phyloP scores from a whole-genome alignment of 2,329 filamentous ascomycete genomes.

The Graphiopsis chlorocephala region DNA sequence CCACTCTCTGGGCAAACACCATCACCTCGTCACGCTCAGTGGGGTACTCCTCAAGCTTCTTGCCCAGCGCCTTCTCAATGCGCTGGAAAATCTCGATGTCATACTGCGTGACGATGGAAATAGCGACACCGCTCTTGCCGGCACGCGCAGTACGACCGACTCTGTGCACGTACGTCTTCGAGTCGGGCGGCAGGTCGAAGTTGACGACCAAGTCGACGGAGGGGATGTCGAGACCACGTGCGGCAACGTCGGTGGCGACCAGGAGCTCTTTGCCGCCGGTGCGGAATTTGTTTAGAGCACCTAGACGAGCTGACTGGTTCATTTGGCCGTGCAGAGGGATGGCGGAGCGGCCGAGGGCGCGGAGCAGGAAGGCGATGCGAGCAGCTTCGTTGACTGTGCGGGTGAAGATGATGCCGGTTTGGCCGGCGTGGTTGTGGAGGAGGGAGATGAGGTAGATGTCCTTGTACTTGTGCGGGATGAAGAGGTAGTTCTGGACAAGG shows the following conservation, averaged over 20 bases:
- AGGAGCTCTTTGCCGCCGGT: conserved; percentile 78
- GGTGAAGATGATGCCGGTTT: conserved; percentile 85
- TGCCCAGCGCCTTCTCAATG: conserved; percentile 79
- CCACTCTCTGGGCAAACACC: conserved; percentile 72
- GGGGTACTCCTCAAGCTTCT: conserved; percentile 68
- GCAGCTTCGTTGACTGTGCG: conserved; percentile 90
- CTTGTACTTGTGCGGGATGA: conserved; percentile 83
- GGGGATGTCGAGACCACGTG: conserved; percentile 87
- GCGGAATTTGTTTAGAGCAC: conserved; percentile 87
- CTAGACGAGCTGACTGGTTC: conserved; percentile 80
- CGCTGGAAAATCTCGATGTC: conserved; percentile 76
- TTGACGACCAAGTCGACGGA: conserved; percentile 87
- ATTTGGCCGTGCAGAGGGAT: conserved; percentile 93
- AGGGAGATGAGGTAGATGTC: conserved; percentile 86
- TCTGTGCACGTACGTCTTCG: conserved; percentile 86
- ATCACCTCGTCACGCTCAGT: conserved; percentile 80
- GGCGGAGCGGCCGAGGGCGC: conserved; percentile 80
- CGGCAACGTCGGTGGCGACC: conserved; percentile 90
- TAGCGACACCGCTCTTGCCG: conserved; percentile 76
- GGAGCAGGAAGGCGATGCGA: conserved; percentile 76
- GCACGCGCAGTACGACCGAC: conserved; percentile 86
- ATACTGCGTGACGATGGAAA: conserved; percentile 82
- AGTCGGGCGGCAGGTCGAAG: conserved; percentile 78
- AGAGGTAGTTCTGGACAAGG: conserved; percentile 79
- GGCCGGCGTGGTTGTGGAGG: conserved; percentile 81